These are phyloP conservation scores for Euclidium syriacum DNA, from an alignment of 345 rosid species.

Conservation along the genomic window DNA sequence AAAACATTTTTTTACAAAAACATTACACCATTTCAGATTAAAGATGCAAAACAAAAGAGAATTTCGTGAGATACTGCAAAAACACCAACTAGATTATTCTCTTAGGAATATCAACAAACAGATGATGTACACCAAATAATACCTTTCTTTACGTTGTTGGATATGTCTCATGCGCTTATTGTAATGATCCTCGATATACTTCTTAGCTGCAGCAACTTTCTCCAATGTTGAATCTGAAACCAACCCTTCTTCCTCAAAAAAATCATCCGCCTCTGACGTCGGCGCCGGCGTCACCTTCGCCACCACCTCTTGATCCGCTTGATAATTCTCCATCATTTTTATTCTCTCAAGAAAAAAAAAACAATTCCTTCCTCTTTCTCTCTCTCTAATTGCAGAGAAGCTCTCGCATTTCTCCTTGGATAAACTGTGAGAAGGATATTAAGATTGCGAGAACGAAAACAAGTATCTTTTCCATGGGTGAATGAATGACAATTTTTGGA, in stretches of 20 bases:
- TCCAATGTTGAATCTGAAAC: conserved; percentile 65
- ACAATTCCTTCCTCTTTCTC: conserved; percentile 10
- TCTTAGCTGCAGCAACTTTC: conserved; percentile 89
- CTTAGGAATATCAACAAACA: conserved; percentile 10
- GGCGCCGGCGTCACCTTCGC: not conserved
- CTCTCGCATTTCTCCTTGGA: not conserved
- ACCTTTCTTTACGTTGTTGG: conserved; percentile 80
- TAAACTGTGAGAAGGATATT: not conserved
- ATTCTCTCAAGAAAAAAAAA: not conserved
- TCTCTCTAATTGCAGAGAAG: conserved; percentile 12
- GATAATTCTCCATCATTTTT: conserved; percentile 35
- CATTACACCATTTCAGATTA: not conserved
- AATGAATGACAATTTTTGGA: conserved; percentile 8
- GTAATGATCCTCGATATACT: conserved; percentile 88
- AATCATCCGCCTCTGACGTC: conserved; percentile 27
- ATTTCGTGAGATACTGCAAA: not conserved
- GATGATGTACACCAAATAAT: not conserved
- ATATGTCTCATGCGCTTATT: conserved; percentile 78
- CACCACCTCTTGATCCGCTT: conserved; percentile 14
- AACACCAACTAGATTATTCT: not conserved
- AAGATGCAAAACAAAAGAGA: not conserved
- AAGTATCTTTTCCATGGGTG: conserved; percentile 4
- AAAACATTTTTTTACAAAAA: not conserved
- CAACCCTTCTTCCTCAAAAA: conserved; percentile 39
- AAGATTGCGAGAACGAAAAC: conserved; percentile 2